Percentiles rank a stretch among this genome's conserved stretches.
These are phyloP conservation scores for Yamadazyma sp. DNA, from an alignment of 805 yeast genomes.

Conservation along the genomic window DNA sequence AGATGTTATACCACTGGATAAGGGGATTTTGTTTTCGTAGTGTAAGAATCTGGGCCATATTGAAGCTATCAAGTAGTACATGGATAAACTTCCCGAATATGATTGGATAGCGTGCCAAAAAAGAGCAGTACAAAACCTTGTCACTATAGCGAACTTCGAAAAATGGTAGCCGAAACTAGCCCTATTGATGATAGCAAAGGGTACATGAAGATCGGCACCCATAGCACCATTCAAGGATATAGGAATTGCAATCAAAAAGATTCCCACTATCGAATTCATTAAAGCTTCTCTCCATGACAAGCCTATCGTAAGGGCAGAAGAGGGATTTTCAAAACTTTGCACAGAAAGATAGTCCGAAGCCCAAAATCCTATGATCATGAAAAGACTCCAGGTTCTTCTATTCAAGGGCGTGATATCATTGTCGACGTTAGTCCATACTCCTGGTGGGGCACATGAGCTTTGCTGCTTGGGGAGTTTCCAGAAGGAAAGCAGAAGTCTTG, in stretches of 20 bases:
- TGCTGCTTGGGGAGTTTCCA: conserved; percentile 12
- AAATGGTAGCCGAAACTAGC: conserved; percentile 33
- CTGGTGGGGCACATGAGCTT: conserved; percentile 16
- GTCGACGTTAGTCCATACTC: conserved; percentile 16
- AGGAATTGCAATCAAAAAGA: conserved; percentile 23
- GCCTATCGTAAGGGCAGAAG: conserved; percentile 11
- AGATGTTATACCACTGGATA: conserved; percentile 21
- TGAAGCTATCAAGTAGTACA: conserved; percentile 26
- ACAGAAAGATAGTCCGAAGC: conserved; percentile 15
- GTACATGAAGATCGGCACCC: conserved; percentile 35
- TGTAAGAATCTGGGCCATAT: conserved; percentile 26
- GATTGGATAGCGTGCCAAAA: conserved; percentile 27
- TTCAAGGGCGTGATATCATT: conserved; percentile 14
- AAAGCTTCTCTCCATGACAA: conserved; percentile 21
- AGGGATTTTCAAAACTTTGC: conserved; percentile 14
- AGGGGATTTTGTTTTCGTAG: conserved; percentile 24
- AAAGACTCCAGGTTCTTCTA: conserved; percentile 15
- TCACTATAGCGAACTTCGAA: conserved; percentile 26
- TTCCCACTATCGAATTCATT: conserved; percentile 23
- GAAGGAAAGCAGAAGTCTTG: too few species aligned
- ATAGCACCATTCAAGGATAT: conserved; percentile 24
- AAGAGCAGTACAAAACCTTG: conserved; percentile 32
- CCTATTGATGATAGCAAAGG: conserved; percentile 33
- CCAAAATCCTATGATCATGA: conserved; percentile 16
- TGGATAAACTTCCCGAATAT: conserved; percentile 24